A percentile compares a stretch with the other conserved stretches of the same genome.
Conservation (phyloP, 441 rosid species). For the Gossypium davidsonii region DNA sequence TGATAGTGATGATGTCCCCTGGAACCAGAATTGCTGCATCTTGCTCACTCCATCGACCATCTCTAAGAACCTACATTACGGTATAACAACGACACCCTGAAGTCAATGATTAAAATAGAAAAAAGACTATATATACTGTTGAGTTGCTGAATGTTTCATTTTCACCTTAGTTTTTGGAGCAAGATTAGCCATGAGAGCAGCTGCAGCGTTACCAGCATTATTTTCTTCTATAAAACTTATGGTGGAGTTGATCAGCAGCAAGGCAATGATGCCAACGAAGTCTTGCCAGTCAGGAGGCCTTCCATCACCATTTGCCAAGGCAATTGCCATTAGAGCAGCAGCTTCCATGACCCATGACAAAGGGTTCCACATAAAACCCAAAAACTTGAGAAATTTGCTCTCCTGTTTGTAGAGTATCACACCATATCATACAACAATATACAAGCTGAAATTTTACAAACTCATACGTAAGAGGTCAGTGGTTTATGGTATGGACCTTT, state of each 20-base stretch:
- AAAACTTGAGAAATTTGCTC: constrained; percentile 69
- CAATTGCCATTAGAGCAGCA: constrained; percentile 87
- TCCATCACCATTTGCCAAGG: constrained; percentile 64
- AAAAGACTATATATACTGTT: neutral
- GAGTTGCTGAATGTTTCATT: neutral
- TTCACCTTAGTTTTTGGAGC: constrained; percentile 82
- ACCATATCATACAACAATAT: neutral
- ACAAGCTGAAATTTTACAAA: neutral
- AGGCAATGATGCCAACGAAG: constrained; percentile 65
- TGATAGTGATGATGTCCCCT: constrained; percentile 74
- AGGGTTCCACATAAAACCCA: constrained; percentile 97
- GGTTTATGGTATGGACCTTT: constrained; percentile 36
- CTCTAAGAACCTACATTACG: constrained; percentile 58
- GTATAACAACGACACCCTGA: neutral
- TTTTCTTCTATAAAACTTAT: constrained; percentile 85
- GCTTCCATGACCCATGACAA: constrained; percentile 96
- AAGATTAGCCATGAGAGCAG: constrained; percentile 87
- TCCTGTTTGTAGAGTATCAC: constrained; percentile 34
- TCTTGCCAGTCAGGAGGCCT: constrained; percentile 93
- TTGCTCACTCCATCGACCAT: constrained; percentile 72
- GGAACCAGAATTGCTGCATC: constrained; percentile 84
- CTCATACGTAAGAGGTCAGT: neutral
- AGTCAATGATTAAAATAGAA: neutral
- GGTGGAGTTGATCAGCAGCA: constrained; percentile 76
- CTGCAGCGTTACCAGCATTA: constrained; percentile 90